Evolutionary conservation across 1,284 basidiomycete genomes (phyloP).

Genomic region (Amylostereum chailletii): DNA sequence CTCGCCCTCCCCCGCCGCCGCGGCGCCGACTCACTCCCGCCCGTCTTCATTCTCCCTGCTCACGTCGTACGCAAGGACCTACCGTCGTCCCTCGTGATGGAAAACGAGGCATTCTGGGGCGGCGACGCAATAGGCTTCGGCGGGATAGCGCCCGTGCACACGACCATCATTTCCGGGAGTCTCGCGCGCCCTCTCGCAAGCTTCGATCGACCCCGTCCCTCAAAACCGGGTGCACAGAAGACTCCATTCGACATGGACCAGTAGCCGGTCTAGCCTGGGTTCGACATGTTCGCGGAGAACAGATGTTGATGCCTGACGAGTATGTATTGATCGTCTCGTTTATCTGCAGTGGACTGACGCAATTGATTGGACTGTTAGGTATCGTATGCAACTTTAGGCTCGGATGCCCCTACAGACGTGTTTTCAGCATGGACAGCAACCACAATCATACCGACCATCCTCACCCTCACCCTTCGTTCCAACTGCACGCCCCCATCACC

Average conservation of each 20-base stretch:
- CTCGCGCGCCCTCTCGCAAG: conserved; percentile 23
- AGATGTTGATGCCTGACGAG: conserved; percentile 75
- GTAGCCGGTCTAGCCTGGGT: conserved; percentile 23
- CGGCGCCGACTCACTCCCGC: conserved; percentile 1
- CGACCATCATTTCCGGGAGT: conserved; percentile 65
- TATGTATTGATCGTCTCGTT: conserved; percentile 31
- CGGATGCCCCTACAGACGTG: conserved; percentile 52
- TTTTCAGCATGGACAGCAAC: conserved; percentile 16
- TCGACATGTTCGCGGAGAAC: conserved; percentile 65
- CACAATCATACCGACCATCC: conserved; percentile 9
- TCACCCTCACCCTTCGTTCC: conserved; percentile 39
- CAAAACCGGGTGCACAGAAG: conserved; percentile 28
- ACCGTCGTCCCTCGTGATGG: conserved; percentile 43
- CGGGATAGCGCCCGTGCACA: conserved; percentile 80
- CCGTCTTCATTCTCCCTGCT: conserved; percentile 31
- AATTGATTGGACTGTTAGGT: conserved; percentile 23
- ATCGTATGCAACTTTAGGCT: conserved; percentile 83
- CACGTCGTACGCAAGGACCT: conserved; percentile 84
- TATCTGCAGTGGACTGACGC: conserved; percentile 4
- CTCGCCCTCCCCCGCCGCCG: conserved; percentile 19
- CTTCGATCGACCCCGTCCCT: conserved; percentile 52
- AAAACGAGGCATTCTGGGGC: conserved; percentile 62
- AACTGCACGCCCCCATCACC: conserved; percentile 40
- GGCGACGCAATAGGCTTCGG: conserved; percentile 45
- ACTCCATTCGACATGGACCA: conserved; percentile 4